These are phyloP conservation scores for Backusella westeae DNA, from an alignment of 192 early-diverging fungal species.

Conservation along the genomic window DNA sequence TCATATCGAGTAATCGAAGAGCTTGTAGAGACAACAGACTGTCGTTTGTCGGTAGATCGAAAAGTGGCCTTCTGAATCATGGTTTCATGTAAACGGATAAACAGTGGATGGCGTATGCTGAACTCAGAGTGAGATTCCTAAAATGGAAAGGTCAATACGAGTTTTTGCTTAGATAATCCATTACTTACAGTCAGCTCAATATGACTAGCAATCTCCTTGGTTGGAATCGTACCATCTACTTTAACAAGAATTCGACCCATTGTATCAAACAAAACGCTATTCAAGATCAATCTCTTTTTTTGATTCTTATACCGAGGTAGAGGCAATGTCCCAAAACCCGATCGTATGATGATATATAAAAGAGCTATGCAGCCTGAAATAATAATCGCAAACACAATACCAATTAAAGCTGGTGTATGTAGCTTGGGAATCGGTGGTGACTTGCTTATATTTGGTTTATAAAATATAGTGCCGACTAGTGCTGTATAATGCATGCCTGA, in stretches of 20 bases:
- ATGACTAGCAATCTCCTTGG: conserved; percentile 28
- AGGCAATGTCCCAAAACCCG: not conserved
- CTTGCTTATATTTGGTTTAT: not conserved
- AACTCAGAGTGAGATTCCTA: conserved; percentile 14
- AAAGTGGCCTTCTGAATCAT: conserved; percentile 2
- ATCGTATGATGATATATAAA: conserved; percentile 10
- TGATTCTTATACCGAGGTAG: conserved; percentile 1
- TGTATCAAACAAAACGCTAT: conserved; percentile 31
- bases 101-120: conserved; percentile 9
- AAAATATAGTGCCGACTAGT: conserved; percentile 35
- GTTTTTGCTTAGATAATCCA: not conserved
- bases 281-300: conserved; percentile 28
- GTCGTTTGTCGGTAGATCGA: not conserved
- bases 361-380: conserved; percentile 13
- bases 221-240: conserved; percentile 37
- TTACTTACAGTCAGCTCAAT: conserved; percentile 20
- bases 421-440: conserved; percentile 15
- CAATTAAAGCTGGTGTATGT: conserved; percentile 11
- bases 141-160: not conserved
- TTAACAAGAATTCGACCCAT: conserved; percentile 35
- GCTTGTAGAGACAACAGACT: not conserved
- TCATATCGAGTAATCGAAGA: conserved; percentile 2
- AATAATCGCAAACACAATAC: conserved; percentile 22
- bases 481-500: conserved; percentile 40
- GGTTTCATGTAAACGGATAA: conserved; percentile 15